Percentiles rank a stretch among this genome's conserved stretches.
These are phyloP conservation scores for Fraxinus platypoda DNA, from an alignment of 305 asterid genomes.

Conservation along the genomic window DNA sequence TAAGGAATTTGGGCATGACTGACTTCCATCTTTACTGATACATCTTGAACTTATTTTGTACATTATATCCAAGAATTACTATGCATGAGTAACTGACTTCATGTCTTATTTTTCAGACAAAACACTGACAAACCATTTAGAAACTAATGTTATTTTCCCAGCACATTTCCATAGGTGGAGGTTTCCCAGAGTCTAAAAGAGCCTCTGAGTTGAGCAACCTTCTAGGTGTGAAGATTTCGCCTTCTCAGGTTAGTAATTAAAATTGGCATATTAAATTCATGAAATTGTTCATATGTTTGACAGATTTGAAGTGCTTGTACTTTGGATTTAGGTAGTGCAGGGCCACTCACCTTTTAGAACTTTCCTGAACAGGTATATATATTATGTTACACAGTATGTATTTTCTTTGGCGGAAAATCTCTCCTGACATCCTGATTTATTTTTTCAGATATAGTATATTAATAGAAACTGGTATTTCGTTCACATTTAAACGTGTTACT, in stretches of 20 bases:
- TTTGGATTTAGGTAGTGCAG: constrained; percentile 47
- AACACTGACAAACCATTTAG: background rate
- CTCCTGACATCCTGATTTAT: background rate
- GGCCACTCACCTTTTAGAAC: constrained; percentile 64
- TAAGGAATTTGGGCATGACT: background rate
- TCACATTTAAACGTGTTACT: background rate
- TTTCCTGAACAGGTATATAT: constrained; percentile 49
- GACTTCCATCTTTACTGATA: background rate
- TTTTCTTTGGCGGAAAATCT: background rate
- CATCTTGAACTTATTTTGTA: background rate
- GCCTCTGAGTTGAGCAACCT: constrained; percentile 53
- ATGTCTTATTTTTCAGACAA: constrained; percentile 1
- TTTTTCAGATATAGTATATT: background rate
- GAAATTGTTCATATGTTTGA: constrained; percentile 11
- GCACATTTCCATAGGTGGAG: constrained; percentile 46
- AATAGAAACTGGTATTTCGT: background rate
- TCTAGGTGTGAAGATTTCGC: constrained; percentile 47
- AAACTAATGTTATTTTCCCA: background rate
- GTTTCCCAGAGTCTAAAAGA: constrained; percentile 58
- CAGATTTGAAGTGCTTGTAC: constrained; percentile 20
- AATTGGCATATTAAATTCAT: background rate
- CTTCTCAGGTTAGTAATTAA: constrained; percentile 48
- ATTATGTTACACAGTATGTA: background rate
- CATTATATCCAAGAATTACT: background rate
- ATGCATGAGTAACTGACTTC: background rate